Evolutionary conservation across 139 green algal genomes (phyloP), one percentile per base, ranked within the genome.

Genomic region (Nannochloris sp.): DNA sequence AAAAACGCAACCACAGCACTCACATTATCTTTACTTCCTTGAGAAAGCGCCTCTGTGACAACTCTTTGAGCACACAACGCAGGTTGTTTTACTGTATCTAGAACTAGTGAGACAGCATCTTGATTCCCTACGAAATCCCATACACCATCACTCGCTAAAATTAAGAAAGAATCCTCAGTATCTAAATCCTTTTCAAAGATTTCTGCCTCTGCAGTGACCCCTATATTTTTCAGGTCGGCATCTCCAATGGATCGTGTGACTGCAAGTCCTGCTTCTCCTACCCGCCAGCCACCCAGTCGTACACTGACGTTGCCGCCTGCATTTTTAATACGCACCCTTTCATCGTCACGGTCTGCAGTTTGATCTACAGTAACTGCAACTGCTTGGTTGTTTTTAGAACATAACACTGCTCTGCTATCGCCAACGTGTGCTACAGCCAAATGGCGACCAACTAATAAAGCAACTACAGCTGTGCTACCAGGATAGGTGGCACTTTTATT

Each of bases 391-490:
- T 81, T 79, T 6, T 54, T 59, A 0, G 85, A 67, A 61, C 81
- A 87, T 33, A 97, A 58, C 45, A 97, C 84, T 8, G 85, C 84
- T 3, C 92, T 68, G 74, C 92, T 92, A 73, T 97, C 92, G 4
- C 91, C 91, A 23, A 88, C 81, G 59, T 95, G 93, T 10, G 89
- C 90, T 2, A 95, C 75, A 15, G 74, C 64, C 51, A 96, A 67
- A 24, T 54, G 44, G 5, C 54, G 23, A 8, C 72, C 77, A 9
- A 45, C 61, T 4, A 93, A 3, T 31, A 97, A 38, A 4, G 72
- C 76, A 3, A 67, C 81, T 4, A 95, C 39, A 0, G 91, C 88
- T 2, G 90, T 95, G 60, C 71, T 82, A 5, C 89, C 91, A 3
- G 88, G 85, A 66, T 65, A 89, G n/a, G 36, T 56, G 23, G 31